Base-by-base conservation (phyloP, 257 asterid species). In the Solanum chiquidenum region DNA sequence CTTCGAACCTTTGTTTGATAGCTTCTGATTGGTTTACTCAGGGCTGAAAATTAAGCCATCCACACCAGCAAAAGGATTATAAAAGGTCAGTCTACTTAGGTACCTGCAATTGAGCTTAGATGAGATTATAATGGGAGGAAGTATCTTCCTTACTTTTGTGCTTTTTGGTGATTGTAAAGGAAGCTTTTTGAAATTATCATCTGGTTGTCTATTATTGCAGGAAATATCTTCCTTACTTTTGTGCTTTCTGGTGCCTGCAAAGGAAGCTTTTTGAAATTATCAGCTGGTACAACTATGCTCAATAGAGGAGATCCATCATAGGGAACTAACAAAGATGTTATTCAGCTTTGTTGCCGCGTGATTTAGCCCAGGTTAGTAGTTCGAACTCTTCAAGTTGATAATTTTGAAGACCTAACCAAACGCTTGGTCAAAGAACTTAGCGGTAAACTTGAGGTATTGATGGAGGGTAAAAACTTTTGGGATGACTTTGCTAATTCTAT, bases 371-470 rank as follows among this genome's bases (percentile, higher is more conserved):
- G 60, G 60, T 49, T 49, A 16, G 23, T 49, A 49, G 23, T 49
- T 49, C 21, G 8, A 49, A 49, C 60, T 49, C 60, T 49, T 49
- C 60, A 49, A 49, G 60, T 49, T 49, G 60, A 16, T 96, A 79
- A 96, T 68, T 87, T 94, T 42, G 95, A 94, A 85, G 98, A 95
- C 5, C 98, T 97, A 73, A 62, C 86, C 83, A 94, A 95, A 72
- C 99, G 99, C 62, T 86, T 97, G 72, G 88, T 92, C 74, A 94
- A 98, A 16, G 98, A 97, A 92, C 98, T 97, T 64, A 90, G 94
- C 35, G 98, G 98, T 83, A 92, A 97, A 64, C 44, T 92, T 64
- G 88, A 96, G 99, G 99, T 97, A 90, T 55, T 55, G n/a, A 31
- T 60, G 71, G 52, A 49, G 37, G 42, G 27, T 29, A 9, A 40